Base-by-base conservation (phyloP, 106 monocot genomes). In the Gastrodia elata region DNA sequence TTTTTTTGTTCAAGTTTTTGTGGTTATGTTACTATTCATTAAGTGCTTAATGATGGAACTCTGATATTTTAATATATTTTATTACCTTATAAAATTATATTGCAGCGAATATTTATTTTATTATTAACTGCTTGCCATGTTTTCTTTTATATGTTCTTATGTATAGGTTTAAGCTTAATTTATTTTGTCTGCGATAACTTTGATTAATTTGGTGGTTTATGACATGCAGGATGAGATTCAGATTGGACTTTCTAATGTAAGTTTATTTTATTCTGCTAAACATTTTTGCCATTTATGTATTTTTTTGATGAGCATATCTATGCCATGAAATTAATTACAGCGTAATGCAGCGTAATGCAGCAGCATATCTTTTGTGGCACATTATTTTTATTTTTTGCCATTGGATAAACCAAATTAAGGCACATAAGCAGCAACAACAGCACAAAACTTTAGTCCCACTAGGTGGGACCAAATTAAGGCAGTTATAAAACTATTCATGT, bases 211-310 rank as follows among this genome's bases (percentile, higher is more conserved):
- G 35, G 67, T 37, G 34, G 9, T 4, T n/a, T 9, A 67, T 67
- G 67, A 67, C 37, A 36, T 67, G 67, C 67, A 67, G 67, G 67
- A 38, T 4, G 67, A 67, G 67, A 67, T 67, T 27, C 37, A 67
- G n/a, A 67, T 22, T 38, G 67, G 67, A 16, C 37, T 67, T 67
- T 67, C 67, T 22, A 67, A 67, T 8, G 67, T 67, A 67, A 67
- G 67, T 67, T 38, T 67, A 36, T 6, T 35, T 18, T 35, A 2
- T 4, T 0, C 25, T 33, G 33, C 37, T 16, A 67, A 2, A n/a
- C 15, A 7, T 67, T 38, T 38, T 20, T 37, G n/a, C n/a, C 20
- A 18, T 22, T 61, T 32, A 13, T 32, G 10, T 13, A 32, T 30
- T 61, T 22, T 22, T 9, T 27, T 10, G 28, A n/a, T n/a, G n/a